phyloP scores from a whole-genome alignment of 352 stramenopile genomes.

The Globisporangium abappressorium region DNA sequence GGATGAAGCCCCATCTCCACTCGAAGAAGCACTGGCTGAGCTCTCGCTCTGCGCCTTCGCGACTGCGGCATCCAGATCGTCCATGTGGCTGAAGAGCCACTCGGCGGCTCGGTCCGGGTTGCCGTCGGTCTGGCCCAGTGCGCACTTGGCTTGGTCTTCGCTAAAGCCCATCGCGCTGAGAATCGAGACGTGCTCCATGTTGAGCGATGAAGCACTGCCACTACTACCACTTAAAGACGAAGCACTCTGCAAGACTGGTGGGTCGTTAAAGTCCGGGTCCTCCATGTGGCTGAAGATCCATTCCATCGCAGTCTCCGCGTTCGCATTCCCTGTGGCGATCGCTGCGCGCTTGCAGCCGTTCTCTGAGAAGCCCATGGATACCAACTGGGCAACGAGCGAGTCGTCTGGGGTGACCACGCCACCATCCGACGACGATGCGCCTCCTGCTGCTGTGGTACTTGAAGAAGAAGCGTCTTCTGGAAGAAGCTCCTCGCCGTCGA shows the following conservation, averaged over 20 bases:
- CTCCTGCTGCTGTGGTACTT: conserved; percentile 16
- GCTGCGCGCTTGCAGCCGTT: conserved; percentile 97
- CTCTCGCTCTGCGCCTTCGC: conserved; percentile 34
- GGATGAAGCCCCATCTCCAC: not conserved
- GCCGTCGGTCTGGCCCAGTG: conserved; percentile 89
- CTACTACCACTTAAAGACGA: conserved; percentile 10
- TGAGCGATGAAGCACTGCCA: conserved; percentile 62
- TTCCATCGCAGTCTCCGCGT: conserved; percentile 94
- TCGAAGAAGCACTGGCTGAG: conserved; percentile 18
- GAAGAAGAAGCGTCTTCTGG: conserved; percentile 50
- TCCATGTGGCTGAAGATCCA: conserved; percentile 99
- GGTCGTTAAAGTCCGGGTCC: conserved; percentile 97
- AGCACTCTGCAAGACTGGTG: conserved; percentile 33
- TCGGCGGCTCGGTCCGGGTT: conserved; percentile 94
- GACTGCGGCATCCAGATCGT: conserved; percentile 92
- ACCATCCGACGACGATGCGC: not conserved
- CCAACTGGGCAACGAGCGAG: conserved; percentile 90
- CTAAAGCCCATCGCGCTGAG: conserved; percentile 88
- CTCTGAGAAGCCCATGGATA: conserved; percentile 98
- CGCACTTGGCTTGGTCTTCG: conserved; percentile 89
- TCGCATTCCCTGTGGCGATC: conserved; percentile 87
- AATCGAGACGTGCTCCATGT: conserved; percentile 60
- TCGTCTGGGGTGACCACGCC: conserved; percentile 81
- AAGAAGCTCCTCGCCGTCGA: conserved; percentile 85
- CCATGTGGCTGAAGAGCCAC: conserved; percentile 98